Evolutionary conservation across 2,329 filamentous ascomycete species (phyloP), one percentile per base, ranked within the genome.

Genomic region (Amylocarpus encephaloides): DNA sequence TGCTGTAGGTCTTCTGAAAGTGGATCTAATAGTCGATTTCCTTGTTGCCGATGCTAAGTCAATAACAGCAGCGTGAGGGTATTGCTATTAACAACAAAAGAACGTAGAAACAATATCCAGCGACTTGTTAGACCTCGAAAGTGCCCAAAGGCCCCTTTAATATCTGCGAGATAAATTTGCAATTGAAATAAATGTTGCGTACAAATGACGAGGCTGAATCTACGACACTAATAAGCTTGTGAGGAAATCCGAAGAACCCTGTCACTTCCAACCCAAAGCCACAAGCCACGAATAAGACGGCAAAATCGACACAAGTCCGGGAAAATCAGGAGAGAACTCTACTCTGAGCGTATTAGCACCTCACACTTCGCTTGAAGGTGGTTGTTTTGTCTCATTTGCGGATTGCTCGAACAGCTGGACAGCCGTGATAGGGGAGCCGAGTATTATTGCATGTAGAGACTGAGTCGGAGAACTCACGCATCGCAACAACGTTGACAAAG

Each of bases 181-280:
- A 18, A 12, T 42, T 42, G 16, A 2, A 26, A 42, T 42, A 42
- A 7, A n/a, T 7, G n/a, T 41, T 6, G 16, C 13, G 18, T 44
- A 18, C 42, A 30, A 19, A 13, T 30, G 32, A 32, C 29, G 41
- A 43, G 29, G 22, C 41, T 29, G 22, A 43, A 35, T 16, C 30
- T 7, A 22, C 18, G 16, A 7, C 30, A 16, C 15, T 3, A 34
- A 13, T 9, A 35, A 46, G 32, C 5, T 18, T n/a, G 43, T 35
- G 22, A 12, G 13, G 18, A 16, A 46, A 46, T 36, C 9, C 43
- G 43, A 46, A 46, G 43, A 46, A 36, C 43, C 43, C 43, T 46
- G 43, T 46, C 26, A 44, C 34, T 36, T 36, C 15, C 34, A 36
- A 13, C 34, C 34, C 32, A 9, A 13, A 10, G 5, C 4, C 15